Conservation (phyloP, 305 asterid species). For the Solanum aculeatissimum region DNA sequence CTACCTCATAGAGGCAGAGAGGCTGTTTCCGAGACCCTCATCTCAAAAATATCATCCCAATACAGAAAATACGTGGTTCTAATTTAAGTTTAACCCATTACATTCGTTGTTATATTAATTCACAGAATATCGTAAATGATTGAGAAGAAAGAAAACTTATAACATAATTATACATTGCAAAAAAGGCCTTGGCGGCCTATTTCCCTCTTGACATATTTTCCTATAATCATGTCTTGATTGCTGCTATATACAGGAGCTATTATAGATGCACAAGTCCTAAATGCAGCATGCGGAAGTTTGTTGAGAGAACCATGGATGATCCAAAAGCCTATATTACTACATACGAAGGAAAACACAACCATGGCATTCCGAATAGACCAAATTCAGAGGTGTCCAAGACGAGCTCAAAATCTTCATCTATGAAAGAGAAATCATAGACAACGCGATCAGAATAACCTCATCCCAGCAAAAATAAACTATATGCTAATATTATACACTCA, state of each 20-base stretch:
- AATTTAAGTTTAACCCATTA: background rate
- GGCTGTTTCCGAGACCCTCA: too few species aligned
- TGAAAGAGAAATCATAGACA: background rate
- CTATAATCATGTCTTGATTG: background rate
- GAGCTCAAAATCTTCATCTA: conserved; percentile 9
- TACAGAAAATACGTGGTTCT: too few species aligned
- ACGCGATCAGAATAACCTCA: background rate
- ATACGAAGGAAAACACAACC: conserved; percentile 80
- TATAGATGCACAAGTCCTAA: conserved; percentile 63
- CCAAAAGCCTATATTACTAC: conserved; percentile 51
- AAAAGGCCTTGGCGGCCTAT: background rate
- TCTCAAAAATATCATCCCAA: too few species aligned
- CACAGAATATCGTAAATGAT: background rate
- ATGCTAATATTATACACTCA: background rate
- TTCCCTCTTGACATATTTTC: background rate
- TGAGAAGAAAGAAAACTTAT: background rate
- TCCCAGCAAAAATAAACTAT: background rate
- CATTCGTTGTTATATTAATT: background rate
- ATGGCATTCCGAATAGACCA: conserved; percentile 30
- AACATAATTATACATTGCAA: background rate
- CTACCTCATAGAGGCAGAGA: too few species aligned
- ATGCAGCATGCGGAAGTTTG: conserved; percentile 64
- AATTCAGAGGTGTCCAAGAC: conserved; percentile 26
- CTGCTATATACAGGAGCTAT: conserved; percentile 50
- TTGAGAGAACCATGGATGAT: conserved; percentile 63